Conservation (phyloP, 371 early-diverging fungal species). For the Syncephalis fuscata region DNA sequence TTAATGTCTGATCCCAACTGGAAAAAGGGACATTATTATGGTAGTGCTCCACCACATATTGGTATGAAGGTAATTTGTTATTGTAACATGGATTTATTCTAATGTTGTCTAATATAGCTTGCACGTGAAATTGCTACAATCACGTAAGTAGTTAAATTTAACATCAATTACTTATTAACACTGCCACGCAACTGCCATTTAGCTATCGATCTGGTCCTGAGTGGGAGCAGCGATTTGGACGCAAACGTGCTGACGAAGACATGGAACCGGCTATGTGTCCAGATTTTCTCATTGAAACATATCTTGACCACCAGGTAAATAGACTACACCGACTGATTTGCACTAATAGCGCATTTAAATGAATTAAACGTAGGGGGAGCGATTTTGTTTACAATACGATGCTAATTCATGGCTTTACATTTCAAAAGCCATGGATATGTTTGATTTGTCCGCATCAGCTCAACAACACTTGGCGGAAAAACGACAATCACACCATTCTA, state of each 20-base stretch:
- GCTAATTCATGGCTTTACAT: slow-evolving; percentile 87
- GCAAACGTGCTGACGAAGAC: slow-evolving; percentile 53
- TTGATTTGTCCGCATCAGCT: slow-evolving; percentile 63
- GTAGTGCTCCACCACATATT: slow-evolving; percentile 74
- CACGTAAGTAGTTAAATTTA: slow-evolving; percentile 11
- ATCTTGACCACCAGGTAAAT: slow-evolving; percentile 76
- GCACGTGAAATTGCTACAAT: slow-evolving; percentile 80
- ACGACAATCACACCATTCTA: slow-evolving; percentile 16
- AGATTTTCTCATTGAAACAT: slow-evolving; percentile 89
- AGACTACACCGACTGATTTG: neutral
- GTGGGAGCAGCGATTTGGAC: slow-evolving; percentile 90
- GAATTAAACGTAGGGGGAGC: slow-evolving; percentile 34
- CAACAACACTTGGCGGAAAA: slow-evolving; percentile 21
- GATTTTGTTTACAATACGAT: slow-evolving; percentile 84
- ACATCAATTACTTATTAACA: slow-evolving; percentile 9
- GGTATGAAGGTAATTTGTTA: slow-evolving; percentile 62
- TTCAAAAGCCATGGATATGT: slow-evolving; percentile 95
- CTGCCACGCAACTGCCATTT: slow-evolving; percentile 22
- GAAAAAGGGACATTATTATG: slow-evolving; percentile 86
- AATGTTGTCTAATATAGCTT: slow-evolving; percentile 16
- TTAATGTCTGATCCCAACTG: slow-evolving; percentile 92
- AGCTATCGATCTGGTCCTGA: slow-evolving; percentile 90
- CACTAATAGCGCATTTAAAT: neutral
- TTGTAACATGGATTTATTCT: neutral
- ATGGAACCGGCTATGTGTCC: slow-evolving; percentile 72